These are phyloP conservation scores for Gossypium schwendimanii DNA, from an alignment of 441 rosid genomes.

Conservation along the genomic window DNA sequence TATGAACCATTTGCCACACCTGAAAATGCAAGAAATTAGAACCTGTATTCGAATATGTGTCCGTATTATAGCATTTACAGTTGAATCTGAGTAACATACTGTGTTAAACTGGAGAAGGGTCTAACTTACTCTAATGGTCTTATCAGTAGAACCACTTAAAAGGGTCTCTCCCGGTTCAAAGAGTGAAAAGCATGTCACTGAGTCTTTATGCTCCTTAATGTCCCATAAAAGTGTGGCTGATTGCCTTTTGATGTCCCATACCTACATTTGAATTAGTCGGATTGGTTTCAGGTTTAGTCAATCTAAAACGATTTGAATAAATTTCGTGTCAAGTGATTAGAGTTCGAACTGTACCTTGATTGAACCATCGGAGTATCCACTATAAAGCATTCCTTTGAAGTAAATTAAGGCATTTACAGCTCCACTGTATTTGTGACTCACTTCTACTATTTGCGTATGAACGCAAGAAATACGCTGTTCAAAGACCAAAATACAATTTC, in stretches of 20 bases:
- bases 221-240: slow-evolving; percentile 55
- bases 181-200: slow-evolving; percentile 76
- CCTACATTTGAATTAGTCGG: slow-evolving; percentile 27
- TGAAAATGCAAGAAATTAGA: slow-evolving; percentile 4
- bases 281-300: too few relatives aligned
- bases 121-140: slow-evolving; percentile 54
- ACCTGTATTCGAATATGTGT: not conserved
- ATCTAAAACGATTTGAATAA: too few relatives aligned
- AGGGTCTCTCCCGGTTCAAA: slow-evolving; percentile 68
- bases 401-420: slow-evolving; percentile 81
- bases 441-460: slow-evolving; percentile 83
- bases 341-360: slow-evolving; percentile 41
- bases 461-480: slow-evolving; percentile 90
- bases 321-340: too few relatives aligned
- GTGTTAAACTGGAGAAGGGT: not conserved
- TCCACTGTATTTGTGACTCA: slow-evolving; percentile 50
- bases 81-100: not conserved
- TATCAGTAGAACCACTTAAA: slow-evolving; percentile 83
- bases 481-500: not conserved
- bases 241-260: slow-evolving; percentile 65
- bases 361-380: slow-evolving; percentile 88
- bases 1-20: slow-evolving; percentile 71
- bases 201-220: slow-evolving; percentile 65
- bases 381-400: slow-evolving; percentile 73
- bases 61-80: not conserved